phyloP scores from a whole-genome alignment of 495 filamentous ascomycete species.

The Xanthoparmelia taractica region DNA sequence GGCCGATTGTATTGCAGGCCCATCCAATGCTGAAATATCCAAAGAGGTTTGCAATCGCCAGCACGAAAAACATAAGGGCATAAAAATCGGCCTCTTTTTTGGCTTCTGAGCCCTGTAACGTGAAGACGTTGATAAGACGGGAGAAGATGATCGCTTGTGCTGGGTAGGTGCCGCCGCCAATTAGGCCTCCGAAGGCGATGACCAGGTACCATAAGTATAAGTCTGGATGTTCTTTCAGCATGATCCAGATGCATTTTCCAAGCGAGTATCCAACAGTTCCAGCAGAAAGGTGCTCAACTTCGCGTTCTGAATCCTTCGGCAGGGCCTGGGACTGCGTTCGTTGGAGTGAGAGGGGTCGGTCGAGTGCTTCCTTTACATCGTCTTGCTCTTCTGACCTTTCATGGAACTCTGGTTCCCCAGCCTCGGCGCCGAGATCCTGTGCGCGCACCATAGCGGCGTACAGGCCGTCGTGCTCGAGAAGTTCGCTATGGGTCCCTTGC shows the following conservation, averaged over 20 bases:
- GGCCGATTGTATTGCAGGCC: not conserved
- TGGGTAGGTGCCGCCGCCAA: slow-evolving; percentile 20
- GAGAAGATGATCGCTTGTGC: slow-evolving; percentile 37
- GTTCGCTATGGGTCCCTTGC: slow-evolving; percentile 41
- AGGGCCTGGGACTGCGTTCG: no score
- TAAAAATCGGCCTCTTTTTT: not conserved
- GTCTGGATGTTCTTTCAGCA: not conserved
- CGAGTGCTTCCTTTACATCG: no score
- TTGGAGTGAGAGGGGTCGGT: no score
- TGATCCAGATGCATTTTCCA: not conserved
- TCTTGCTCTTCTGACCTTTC: no score
- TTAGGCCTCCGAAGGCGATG: not conserved
- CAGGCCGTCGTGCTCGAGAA: slow-evolving; percentile 37
- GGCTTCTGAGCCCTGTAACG: not conserved
- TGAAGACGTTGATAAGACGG: slow-evolving; percentile 30
- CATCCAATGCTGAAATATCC: not conserved
- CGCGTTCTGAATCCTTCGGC: no score
- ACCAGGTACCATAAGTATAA: not conserved
- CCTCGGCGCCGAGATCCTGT: not conserved
- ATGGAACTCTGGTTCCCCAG: no score
- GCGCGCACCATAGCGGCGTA: slow-evolving; percentile 31
- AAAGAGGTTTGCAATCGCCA: not conserved
- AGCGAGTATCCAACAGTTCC: not conserved
- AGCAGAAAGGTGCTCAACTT: no score
- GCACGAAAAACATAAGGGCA: not conserved